Conservation (phyloP, 805 yeast genomes). For the Wickerhamiella kazuoi region DNA sequence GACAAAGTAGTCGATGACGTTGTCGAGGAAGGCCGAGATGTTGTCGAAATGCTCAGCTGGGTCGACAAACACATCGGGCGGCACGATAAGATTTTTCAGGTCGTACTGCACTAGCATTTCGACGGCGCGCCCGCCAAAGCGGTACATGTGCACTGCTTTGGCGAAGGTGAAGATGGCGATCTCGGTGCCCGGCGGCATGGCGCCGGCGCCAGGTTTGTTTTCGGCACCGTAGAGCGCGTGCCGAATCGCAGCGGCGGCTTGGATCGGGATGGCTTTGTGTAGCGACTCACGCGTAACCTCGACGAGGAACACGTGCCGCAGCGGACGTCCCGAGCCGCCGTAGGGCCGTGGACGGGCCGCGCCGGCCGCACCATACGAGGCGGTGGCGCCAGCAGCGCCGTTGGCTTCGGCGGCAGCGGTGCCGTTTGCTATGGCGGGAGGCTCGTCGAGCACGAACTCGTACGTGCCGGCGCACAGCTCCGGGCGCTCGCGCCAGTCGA, state of each 20-base stretch:
- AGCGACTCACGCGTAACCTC: conserved; percentile 49
- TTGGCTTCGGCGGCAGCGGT: conserved; percentile 1
- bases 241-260: conserved; percentile 55
- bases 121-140: conserved; percentile 4
- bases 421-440: conserved; percentile 3
- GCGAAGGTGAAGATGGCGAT: conserved; percentile 67
- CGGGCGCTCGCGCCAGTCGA: conserved; percentile 47
- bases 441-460: conserved; percentile 43
- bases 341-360: conserved; percentile 19
- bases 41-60: conserved; percentile 46
- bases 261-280: conserved; percentile 40
- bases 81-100: conserved; percentile 64
- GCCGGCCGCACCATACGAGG: no score
- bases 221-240: conserved; percentile 29
- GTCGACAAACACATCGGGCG: conserved; percentile 65
- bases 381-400: no score
- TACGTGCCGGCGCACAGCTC: conserved; percentile 72
- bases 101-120: conserved; percentile 29
- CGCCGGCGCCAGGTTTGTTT: conserved; percentile 9
- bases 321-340: conserved; percentile 4
- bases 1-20: conserved; percentile 32
- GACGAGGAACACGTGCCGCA: conserved; percentile 55
- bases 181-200: conserved; percentile 27
- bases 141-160: conserved; percentile 47
- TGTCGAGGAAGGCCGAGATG: conserved; percentile 50